Evolutionary conservation across 192 early-diverging fungal genomes (phyloP).

Genomic region (Coemansia sp.): DNA sequence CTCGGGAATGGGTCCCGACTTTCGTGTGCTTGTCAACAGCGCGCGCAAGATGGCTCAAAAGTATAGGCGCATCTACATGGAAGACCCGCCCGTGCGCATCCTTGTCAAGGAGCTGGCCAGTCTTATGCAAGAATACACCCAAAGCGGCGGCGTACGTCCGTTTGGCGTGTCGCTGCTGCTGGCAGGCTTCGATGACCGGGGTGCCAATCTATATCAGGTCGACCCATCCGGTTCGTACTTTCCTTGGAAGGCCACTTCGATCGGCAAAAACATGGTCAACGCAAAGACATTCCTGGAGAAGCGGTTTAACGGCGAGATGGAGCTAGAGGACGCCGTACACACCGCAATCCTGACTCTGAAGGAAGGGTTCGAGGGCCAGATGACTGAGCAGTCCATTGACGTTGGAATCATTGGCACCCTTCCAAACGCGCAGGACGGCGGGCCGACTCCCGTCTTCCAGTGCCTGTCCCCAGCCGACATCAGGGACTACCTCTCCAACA

Average conservation of each 20-base stretch:
- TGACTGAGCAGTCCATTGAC: constrained; percentile 94
- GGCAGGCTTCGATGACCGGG: constrained; percentile 89
- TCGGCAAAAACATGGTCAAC: constrained; percentile 99
- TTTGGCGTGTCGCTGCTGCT: constrained; percentile 98
- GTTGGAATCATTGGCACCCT: constrained; percentile 78
- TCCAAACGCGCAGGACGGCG: constrained; percentile 47
- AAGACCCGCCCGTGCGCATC: constrained; percentile 92
- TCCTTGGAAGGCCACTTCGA: constrained; percentile 98
- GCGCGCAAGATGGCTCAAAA: constrained; percentile 95
- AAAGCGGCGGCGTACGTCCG: constrained; percentile 97
- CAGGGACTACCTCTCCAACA: constrained; percentile 97
- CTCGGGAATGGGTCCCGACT: constrained; percentile 98
- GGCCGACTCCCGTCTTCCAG: constrained; percentile 71
- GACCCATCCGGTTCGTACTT: constrained; percentile 99
- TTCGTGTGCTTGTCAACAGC: constrained; percentile 89
- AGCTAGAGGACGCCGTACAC: constrained; percentile 97
- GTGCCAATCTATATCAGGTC: constrained; percentile 94
- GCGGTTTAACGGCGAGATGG: constrained; percentile 86
- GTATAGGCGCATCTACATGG: constrained; percentile 89
- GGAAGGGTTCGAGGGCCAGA: constrained; percentile 97
- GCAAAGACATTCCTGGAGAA: constrained; percentile 99
- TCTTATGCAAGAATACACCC: constrained; percentile 99
- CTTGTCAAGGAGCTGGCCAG: constrained; percentile 94
- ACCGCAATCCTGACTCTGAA: constrained; percentile 98
- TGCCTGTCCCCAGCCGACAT: constrained; percentile 78